These are phyloP conservation scores for Senna tora DNA, from an alignment of 306 rosid genomes.

Conservation along the genomic window DNA sequence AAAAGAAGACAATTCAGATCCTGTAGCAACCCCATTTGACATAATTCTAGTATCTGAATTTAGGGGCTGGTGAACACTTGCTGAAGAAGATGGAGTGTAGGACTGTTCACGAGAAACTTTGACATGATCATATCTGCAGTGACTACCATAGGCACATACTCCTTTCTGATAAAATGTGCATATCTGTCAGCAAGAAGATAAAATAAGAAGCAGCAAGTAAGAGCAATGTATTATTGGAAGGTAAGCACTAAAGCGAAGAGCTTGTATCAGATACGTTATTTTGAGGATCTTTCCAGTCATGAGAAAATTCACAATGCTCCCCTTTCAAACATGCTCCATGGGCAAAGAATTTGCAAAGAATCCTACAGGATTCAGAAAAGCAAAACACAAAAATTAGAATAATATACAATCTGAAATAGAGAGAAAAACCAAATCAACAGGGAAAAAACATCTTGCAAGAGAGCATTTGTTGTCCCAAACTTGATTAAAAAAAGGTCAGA, in stretches of 20 bases:
- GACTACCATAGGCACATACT: conserved; percentile 88
- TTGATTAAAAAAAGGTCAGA: conserved; percentile 31
- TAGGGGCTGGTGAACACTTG: conserved; percentile 41
- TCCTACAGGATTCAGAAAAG: conserved; percentile 56
- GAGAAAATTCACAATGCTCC: conserved; percentile 95
- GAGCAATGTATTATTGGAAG: conserved; percentile 9
- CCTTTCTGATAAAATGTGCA: conserved; percentile 95
- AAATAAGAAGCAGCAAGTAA: conserved; percentile 32
- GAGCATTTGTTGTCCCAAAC: background rate
- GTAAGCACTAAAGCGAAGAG: conserved; percentile 27
- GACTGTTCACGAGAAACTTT: conserved; percentile 63
- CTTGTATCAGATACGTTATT: conserved; percentile 64
- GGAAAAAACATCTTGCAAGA: conserved; percentile 1
- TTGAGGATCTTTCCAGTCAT: conserved; percentile 87
- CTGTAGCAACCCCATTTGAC: conserved; percentile 47
- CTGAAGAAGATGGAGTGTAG: conserved; percentile 65
- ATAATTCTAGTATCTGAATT: conserved; percentile 46
- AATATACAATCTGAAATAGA: conserved; percentile 18
- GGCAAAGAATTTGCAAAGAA: conserved; percentile 93
- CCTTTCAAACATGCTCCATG: conserved; percentile 98
- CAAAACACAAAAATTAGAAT: conserved; percentile 17
- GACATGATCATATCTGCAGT: conserved; percentile 94
- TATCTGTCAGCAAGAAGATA: conserved; percentile 57
- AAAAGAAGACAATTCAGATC: conserved; percentile 54
- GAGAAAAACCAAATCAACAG: conserved; percentile 17